Base-by-base conservation (phyloP, 1,284 basidiomycete genomes). In the Calocybe gambosa region DNA sequence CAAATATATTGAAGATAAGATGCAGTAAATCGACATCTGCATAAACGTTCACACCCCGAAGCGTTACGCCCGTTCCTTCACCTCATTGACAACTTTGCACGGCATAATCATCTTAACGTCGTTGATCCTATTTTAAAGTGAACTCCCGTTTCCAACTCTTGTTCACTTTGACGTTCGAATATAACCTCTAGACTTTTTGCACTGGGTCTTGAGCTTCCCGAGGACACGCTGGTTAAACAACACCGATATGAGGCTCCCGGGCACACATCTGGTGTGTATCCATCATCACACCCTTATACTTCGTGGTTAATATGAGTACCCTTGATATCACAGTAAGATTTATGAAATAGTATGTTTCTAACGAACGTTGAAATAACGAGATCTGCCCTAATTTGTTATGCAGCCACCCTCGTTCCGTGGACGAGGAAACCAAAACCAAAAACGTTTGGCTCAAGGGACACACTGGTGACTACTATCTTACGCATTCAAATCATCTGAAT, bases 391-490 rank as follows among this genome's bases (percentile, higher is more conserved):
- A 33, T 12, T 4, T 8, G 3, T 23, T 18, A 36, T 21, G 13
- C 25, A 58, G 59, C 25, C 50, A 52, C 39, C 56, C 58, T 20
- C 54, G 58, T 20, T 62, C 68, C 0, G 59, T 62, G 19, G 75
- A 77, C n/a, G 77, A 78, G 47, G 77, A 78, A 50, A 42, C 52
- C 38, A 70, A 70, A 53, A 69, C 74, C 0, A 71, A 71, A 40
- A 66, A 72, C 33, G 69, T 77, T 12, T 77, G 74, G 75, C 62
- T 77, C 20, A 75, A 78, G 56, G 77, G 77, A 5, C 77, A 80
- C 49, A 76, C 71, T 5, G 76, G 76, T 70, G 38, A 16, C 56
- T 49, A n/a, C 29, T n/a, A n/a, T n/a, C n/a, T n/a, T 31, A 12
- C 9, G 2, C 9, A 7, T 43, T 20, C n/a, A n/a, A n/a, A n/a